Base-by-base conservation (phyloP, 2,329 filamentous ascomycete species). In the Coniochaeta sp. region DNA sequence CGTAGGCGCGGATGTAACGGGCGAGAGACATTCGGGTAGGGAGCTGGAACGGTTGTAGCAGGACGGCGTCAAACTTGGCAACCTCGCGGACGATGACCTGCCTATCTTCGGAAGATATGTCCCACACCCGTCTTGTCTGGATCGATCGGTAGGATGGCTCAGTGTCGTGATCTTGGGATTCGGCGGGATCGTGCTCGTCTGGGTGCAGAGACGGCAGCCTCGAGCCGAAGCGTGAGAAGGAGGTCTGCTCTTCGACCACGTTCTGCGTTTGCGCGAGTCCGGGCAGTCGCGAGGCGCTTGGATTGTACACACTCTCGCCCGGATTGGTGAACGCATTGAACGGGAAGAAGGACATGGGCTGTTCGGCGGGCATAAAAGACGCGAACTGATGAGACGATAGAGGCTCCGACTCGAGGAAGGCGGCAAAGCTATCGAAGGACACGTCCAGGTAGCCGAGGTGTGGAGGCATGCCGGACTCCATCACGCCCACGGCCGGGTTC, bases 1-100 rank as follows among this genome's bases (percentile, higher is more conserved):
- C 58, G 36, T 65, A 67, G 4, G 62, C 63, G 3, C 58, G 60
- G 3, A 64, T 58, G 58, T 66, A 67, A 2, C 66, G 62, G 3
- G 61, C 28, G 7, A 67, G 60, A 0, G 66, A 62, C 4, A 63
- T 60, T 5, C 62, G 54, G 1, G 62, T 62, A 10, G 66, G 66
- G 0, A 67, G 60, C 12, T 47, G 42, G 38, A 66, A 64, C 55
- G 44, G n/a, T 22, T 26, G 32, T 22, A 59, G 32, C 34, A 36
- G 34, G 17, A 60, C 58, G 2, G 32, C 32, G 8, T 59, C 54
- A 28, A 64, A 64, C 12, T 61, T 40, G 14, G 57, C 22, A 5
- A 62, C 58, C 17, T 22, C 52, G 14, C 47, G 22, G 5, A 57
- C n/a, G 14, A 65, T 52, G 22, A 30, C 14, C 10, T 60, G 24